These are phyloP conservation scores for Eruca vesicaria DNA, from an alignment of 441 rosid genomes.

Conservation along the genomic window DNA sequence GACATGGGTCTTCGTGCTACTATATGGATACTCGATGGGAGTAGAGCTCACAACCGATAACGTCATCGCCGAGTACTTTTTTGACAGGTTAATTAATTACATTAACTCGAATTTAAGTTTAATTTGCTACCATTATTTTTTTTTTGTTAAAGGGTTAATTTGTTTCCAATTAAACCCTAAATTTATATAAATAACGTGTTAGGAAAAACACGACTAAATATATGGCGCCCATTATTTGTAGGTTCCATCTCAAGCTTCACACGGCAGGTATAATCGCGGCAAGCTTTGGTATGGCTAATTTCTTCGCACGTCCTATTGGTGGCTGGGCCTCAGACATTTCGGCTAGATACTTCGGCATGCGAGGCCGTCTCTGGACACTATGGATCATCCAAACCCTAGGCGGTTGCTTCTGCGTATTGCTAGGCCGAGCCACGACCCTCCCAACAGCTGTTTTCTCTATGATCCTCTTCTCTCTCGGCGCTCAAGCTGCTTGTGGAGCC, in stretches of 20 bases:
- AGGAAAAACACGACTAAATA: background rate
- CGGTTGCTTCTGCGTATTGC: slow-evolving; percentile 74
- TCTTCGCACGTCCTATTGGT: slow-evolving; percentile 73
- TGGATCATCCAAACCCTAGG: slow-evolving; percentile 78
- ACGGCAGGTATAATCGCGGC: slow-evolving; percentile 76
- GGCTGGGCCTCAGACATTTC: slow-evolving; percentile 67
- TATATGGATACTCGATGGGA: slow-evolving; percentile 83
- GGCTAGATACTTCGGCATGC: slow-evolving; percentile 68
- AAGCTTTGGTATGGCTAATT: slow-evolving; percentile 73
- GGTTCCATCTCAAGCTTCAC: slow-evolving; percentile 71
- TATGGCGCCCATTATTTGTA: slow-evolving; percentile 18
- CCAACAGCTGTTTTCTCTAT: slow-evolving; percentile 60
- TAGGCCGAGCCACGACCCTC: slow-evolving; percentile 64
- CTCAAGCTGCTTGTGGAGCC: slow-evolving; percentile 89
- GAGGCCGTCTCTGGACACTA: slow-evolving; percentile 72
- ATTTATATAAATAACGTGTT: background rate
- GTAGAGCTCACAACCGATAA: slow-evolving; percentile 79
- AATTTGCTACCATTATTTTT: no score
- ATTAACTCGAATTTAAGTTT: background rate
- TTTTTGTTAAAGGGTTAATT: no score
- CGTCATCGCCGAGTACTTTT: slow-evolving; percentile 79
- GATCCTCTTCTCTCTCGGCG: slow-evolving; percentile 76
- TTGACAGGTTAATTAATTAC: slow-evolving; percentile 42
- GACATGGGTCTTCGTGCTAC: slow-evolving; percentile 86
- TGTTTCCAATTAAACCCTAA: background rate